A percentile compares a stretch with the other conserved stretches of the same genome.
Evolutionary conservation across 1,284 basidiomycete genomes (phyloP).

Genomic region (Hemileia vastatrix): DNA sequence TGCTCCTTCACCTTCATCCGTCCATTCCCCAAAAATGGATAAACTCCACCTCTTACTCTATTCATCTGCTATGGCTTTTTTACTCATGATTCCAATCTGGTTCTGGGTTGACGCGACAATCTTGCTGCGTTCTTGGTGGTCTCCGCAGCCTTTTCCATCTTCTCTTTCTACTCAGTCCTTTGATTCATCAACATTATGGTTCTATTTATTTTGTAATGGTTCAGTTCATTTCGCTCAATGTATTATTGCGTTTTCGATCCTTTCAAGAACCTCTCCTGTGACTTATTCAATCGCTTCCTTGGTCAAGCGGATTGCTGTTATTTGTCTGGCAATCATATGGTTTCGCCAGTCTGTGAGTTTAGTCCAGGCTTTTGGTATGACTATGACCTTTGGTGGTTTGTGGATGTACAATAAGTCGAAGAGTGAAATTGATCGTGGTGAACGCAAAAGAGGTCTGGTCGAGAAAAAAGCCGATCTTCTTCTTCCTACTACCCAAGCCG

Average conservation of each 20-base stretch:
- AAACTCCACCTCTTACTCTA: conserved; percentile 95
- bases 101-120: conserved; percentile 72
- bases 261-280: conserved; percentile 90
- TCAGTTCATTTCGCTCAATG: conserved; percentile 94
- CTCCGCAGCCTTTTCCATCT: conserved; percentile 46
- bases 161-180: conserved; percentile 26
- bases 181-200: conserved; percentile 43
- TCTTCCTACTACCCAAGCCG: conserved; percentile 57
- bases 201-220: conserved; percentile 82
- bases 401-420: conserved; percentile 96
- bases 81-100: conserved; percentile 92
- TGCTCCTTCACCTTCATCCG: conserved; percentile 39
- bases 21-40: conserved; percentile 59
- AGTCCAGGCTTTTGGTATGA: conserved; percentile 78
- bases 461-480: conserved; percentile 65
- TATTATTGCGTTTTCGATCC: conserved; percentile 91
- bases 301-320: conserved; percentile 95
- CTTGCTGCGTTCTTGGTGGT: conserved; percentile 53
- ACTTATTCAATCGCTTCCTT: conserved; percentile 97
- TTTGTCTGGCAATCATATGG: conserved; percentile 95
- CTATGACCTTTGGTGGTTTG: conserved; percentile 76
- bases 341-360: conserved; percentile 78
- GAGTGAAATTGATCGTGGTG: conserved; percentile 79
- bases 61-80: conserved; percentile 84
- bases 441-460: conserved; percentile 73